phyloP scores from a whole-genome alignment of 2,329 filamentous ascomycete species.

The Thelonectria olida region DNA sequence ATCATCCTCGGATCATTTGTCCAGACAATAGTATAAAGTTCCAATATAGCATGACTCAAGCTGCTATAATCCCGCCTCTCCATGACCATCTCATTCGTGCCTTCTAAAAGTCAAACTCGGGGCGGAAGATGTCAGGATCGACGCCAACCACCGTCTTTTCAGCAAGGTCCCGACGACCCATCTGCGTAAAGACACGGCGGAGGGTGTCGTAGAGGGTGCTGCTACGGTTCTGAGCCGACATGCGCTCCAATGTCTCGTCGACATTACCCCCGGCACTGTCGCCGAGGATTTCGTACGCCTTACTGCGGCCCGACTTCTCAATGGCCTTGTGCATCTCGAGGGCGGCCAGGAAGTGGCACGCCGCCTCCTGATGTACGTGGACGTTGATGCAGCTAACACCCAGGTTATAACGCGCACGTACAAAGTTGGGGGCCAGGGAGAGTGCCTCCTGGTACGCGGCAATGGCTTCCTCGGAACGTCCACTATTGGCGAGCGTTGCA shows the following conservation, averaged over 20 bases:
- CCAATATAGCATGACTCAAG: not conserved
- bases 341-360: slow-evolving; percentile 89
- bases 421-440: slow-evolving; percentile 92
- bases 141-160: slow-evolving; percentile 90
- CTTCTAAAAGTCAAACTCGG: slow-evolving; percentile 87
- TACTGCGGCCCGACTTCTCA: slow-evolving; percentile 83
- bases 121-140: slow-evolving; percentile 87
- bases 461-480: slow-evolving; percentile 94
- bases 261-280: slow-evolving; percentile 51
- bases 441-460: slow-evolving; percentile 95
- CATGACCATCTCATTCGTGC: not conserved
- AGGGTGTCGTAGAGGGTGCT: slow-evolving; percentile 97
- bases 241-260: slow-evolving; percentile 82
- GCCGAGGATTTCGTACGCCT: slow-evolving; percentile 84
- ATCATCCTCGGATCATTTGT: too few species aligned
- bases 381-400: slow-evolving; percentile 98
- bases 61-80: not conserved
- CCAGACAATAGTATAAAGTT: not conserved
- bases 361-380: slow-evolving; percentile 91
- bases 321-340: slow-evolving; percentile 96
- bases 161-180: slow-evolving; percentile 87
- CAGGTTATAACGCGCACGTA: slow-evolving; percentile 95
- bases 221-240: slow-evolving; percentile 95
- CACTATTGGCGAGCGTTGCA: slow-evolving; percentile 93
- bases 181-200: slow-evolving; percentile 93